Evolutionary conservation across 2,329 filamentous ascomycete genomes (phyloP).

Genomic region (Epicoccum sorghinum): DNA sequence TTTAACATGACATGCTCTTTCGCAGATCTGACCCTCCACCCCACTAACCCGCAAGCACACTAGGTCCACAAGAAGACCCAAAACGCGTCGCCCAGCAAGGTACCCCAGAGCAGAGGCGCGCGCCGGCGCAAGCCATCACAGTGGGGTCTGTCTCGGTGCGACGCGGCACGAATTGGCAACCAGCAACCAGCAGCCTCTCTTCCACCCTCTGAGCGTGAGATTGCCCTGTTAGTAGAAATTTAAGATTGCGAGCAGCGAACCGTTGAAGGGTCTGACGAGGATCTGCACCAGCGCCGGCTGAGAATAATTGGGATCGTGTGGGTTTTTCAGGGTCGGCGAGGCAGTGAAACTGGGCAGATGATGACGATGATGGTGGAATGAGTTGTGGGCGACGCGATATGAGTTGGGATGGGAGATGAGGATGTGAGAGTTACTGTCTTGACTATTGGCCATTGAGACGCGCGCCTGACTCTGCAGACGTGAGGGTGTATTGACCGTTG

Average conservation of each 20-base stretch:
- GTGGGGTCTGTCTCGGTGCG: slow-evolving; percentile 7
- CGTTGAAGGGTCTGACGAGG: slow-evolving; percentile 12
- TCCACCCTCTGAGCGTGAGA: too few species aligned
- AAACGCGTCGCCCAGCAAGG: slow-evolving; percentile 10
- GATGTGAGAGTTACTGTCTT: background rate
- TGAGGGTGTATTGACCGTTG: slow-evolving; percentile 12
- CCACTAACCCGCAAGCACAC: background rate
- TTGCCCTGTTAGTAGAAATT: background rate
- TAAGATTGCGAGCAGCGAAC: slow-evolving; percentile 11
- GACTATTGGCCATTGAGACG: background rate
- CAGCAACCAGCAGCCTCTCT: background rate
- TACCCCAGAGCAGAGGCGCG: slow-evolving; percentile 5
- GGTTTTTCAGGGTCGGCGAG: background rate
- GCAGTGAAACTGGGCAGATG: slow-evolving; percentile 3
- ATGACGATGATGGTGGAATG: background rate
- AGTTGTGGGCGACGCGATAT: background rate
- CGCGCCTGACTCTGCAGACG: slow-evolving; percentile 2
- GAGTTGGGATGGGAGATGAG: background rate
- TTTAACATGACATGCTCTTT: background rate
- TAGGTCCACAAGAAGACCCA: background rate
- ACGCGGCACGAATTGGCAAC: slow-evolving; percentile 6
- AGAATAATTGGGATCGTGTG: slow-evolving; percentile 7
- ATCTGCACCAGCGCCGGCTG: background rate
- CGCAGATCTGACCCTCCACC: background rate
- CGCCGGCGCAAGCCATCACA: background rate